Percentiles rank a stretch among this genome's conserved stretches.
Evolutionary conservation across 768 basidiomycete species (phyloP).

Genomic region (Mycena chlorophos): DNA sequence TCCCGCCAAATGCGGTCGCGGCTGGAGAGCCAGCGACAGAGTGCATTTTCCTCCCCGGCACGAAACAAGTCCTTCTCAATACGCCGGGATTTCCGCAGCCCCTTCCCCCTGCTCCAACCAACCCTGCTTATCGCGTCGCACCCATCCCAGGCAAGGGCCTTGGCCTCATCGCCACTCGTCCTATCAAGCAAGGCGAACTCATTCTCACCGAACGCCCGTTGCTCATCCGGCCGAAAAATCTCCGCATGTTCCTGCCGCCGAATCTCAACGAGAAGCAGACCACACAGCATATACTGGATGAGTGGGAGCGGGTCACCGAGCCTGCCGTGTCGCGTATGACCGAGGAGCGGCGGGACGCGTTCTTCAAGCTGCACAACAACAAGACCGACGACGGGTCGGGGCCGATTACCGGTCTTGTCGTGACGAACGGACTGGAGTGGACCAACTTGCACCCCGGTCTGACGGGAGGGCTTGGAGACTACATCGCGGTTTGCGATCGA

Average conservation of each 20-base stretch:
- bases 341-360: slow-evolving; percentile 23
- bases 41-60: neutral
- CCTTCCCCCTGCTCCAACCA: neutral
- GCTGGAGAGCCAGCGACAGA: neutral
- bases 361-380: slow-evolving; percentile 28
- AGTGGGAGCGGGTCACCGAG: slow-evolving; percentile 6
- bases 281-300: neutral
- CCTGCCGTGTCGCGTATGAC: slow-evolving; percentile 24
- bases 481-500: slow-evolving; percentile 16
- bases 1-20: too few relatives aligned
- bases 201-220: slow-evolving; percentile 19
- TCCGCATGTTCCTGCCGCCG: neutral
- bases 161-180: slow-evolving; percentile 9
- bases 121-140: neutral
- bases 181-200: slow-evolving; percentile 4
- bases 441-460: slow-evolving; percentile 4
- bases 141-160: slow-evolving; percentile 4
- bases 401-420: slow-evolving; percentile 27
- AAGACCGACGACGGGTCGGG: slow-evolving; percentile 34
- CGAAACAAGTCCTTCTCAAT: neutral
- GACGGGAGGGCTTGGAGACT: neutral
- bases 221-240: neutral
- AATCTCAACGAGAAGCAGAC: neutral
- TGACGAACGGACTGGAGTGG: slow-evolving; percentile 31
- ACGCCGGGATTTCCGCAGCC: neutral